Evolutionary conservation across 2,329 filamentous ascomycete species (phyloP).

Genomic region (Xylaria sp.): DNA sequence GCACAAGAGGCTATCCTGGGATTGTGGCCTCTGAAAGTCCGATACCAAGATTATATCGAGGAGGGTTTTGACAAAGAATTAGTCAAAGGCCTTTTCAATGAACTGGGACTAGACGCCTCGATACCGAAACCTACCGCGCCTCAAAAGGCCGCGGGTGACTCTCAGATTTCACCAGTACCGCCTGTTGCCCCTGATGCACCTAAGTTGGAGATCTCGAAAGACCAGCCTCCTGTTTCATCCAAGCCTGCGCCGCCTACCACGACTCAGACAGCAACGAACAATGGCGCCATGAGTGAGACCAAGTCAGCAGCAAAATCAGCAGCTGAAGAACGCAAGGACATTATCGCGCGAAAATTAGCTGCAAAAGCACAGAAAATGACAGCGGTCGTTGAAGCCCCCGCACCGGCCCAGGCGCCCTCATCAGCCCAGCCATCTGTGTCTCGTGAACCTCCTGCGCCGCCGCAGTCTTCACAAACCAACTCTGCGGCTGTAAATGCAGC

Average conservation of each 20-base stretch:
- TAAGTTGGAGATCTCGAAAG: constrained; percentile 8
- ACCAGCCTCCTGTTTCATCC: constrained; percentile 8
- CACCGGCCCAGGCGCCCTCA: constrained; percentile 7
- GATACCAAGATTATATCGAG: constrained; percentile 71
- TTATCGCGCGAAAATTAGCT: constrained; percentile 39
- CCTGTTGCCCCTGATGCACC: neutral
- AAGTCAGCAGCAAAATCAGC: constrained; percentile 34
- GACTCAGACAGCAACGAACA: neutral
- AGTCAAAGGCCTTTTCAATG: constrained; percentile 66
- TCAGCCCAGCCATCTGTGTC: constrained; percentile 10
- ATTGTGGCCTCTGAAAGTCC: constrained; percentile 67
- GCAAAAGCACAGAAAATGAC: constrained; percentile 38
- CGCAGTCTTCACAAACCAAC: neutral
- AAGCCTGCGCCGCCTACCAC: constrained; percentile 1
- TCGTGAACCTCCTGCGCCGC: too few relatives aligned
- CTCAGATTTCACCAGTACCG: constrained; percentile 3
- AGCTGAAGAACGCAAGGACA: constrained; percentile 40
- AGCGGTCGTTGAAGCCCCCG: constrained; percentile 22
- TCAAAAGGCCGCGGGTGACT: constrained; percentile 8
- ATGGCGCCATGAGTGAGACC: constrained; percentile 5
- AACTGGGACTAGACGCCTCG: constrained; percentile 62
- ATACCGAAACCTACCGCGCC: constrained; percentile 29
- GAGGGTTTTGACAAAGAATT: constrained; percentile 70
- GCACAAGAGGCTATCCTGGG: constrained; percentile 70
- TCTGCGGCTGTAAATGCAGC: neutral